Evolutionary conservation across 2,329 filamentous ascomycete species (phyloP), one percentile per base, ranked within the genome.

Genomic region (Coniochaeta hoffmannii): DNA sequence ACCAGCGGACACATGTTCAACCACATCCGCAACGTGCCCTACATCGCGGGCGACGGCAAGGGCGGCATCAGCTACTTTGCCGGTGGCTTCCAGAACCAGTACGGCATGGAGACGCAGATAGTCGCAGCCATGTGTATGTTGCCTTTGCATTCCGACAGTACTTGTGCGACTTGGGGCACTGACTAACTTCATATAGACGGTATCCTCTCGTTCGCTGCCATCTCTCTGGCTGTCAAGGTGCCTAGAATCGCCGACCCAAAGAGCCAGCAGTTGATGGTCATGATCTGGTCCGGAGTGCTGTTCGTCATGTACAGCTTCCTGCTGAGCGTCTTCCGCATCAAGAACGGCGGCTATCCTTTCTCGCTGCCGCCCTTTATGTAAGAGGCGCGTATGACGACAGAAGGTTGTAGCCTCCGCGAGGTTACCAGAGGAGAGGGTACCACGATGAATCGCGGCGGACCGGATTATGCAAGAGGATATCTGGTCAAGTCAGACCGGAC

Each of bases 1-100:
- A 97, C 88, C 50, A 94, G 89, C 64, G 95, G 94, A 36, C 92
- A 97, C 73, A 99, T 99, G 95, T 99, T 95, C 81, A 99, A 97
- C 72, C 92, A 97, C 68, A 99, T 99, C 67, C 85, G 95, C 64
- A 93, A 94, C 70, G 90, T 95, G 2, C 94, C 94, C 2, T 99
- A 99, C 65, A 90, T 97, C 31, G 80, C 85, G 41, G 89, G 88
- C 41, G 86, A 97, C 68, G 90, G 90, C 35, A 85, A 82, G 55
- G 94, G 94, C 17, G 91, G 91, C 5, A 83, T 99, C 59, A 89
- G 75, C 67, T 97, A 97, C 71, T 94, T 99, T 71, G 90, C 93
- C 4, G 80, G 81, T 36, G 93, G 94, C 1, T 99, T 99, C 73
- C 90, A 93, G 71, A 96, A 85, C 69, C 94, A 99, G 69, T 91